Evolutionary conservation across 2,329 filamentous ascomycete species (phyloP).

Genomic region (Aspergillus sp.): DNA sequence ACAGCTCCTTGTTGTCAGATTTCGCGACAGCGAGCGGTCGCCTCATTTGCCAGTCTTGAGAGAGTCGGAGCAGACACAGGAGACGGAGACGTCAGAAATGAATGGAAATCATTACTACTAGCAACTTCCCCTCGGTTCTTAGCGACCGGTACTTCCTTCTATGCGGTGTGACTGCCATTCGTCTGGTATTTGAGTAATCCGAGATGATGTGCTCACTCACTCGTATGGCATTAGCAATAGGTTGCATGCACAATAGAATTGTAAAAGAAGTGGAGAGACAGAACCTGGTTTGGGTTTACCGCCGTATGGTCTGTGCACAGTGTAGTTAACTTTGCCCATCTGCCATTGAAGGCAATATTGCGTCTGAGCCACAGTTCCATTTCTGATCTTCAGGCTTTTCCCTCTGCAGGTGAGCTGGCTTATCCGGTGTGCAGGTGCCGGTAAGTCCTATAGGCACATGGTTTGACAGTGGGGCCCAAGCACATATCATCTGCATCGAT

Average conservation of each 20-base stretch:
- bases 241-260: neutral
- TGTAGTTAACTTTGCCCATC: neutral
- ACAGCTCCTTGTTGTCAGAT: neutral
- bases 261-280: neutral
- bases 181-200: neutral
- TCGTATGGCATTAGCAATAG: neutral
- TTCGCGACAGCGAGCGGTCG: neutral
- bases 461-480: slow-evolving; percentile 8
- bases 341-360: slow-evolving; percentile 4
- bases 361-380: neutral
- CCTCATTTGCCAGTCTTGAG: neutral
- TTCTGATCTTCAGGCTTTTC: slow-evolving; percentile 15
- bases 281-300: neutral
- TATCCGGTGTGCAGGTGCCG: slow-evolving; percentile 19
- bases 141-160: neutral
- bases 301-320: slow-evolving; percentile 12
- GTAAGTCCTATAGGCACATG: slow-evolving; percentile 19
- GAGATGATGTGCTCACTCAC: neutral
- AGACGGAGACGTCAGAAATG: neutral
- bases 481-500: slow-evolving; percentile 21
- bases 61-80: neutral
- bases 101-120: neutral
- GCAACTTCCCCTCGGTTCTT: neutral
- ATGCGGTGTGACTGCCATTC: slow-evolving; percentile 12
- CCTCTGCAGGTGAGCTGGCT: slow-evolving; percentile 19